phyloP scores from a whole-genome alignment of 768 basidiomycete species.

The Leucosporidium creatinivorum region DNA sequence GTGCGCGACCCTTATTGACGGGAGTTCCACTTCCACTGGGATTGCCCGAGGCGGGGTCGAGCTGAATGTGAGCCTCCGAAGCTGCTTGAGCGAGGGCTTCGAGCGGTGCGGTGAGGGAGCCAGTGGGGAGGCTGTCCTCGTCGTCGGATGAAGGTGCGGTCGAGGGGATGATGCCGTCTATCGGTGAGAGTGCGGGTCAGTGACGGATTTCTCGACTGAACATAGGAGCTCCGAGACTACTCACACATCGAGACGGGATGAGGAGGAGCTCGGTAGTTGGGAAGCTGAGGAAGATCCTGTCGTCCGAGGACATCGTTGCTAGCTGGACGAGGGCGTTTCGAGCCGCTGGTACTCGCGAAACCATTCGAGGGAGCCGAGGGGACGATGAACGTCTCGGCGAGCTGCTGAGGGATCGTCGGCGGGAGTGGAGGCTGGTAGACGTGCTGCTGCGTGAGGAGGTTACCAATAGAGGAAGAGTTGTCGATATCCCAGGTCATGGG shows the following conservation, averaged over 20 bases:
- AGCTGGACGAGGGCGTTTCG: not conserved
- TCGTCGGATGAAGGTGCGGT: slow-evolving; percentile 80
- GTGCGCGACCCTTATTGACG: slow-evolving; percentile 6
- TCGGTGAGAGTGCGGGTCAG: not conserved
- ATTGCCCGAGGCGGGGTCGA: slow-evolving; percentile 37
- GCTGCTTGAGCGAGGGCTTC: slow-evolving; percentile 93
- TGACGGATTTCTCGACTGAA: not conserved
- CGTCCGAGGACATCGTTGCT: not conserved
- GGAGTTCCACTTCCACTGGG: slow-evolving; percentile 35
- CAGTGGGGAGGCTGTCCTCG: slow-evolving; percentile 75
- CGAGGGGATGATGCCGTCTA: slow-evolving; percentile 71
- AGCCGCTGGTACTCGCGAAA: not conserved
- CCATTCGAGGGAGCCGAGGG: not conserved
- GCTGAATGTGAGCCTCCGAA: slow-evolving; percentile 61
- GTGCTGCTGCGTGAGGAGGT: not conserved
- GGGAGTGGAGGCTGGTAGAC: not conserved
- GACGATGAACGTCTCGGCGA: not conserved
- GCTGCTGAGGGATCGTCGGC: slow-evolving; percentile 1
- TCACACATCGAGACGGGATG: slow-evolving; percentile 39
- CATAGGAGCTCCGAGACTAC: too few relatives aligned
- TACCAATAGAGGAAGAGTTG: not conserved
- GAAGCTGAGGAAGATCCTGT: slow-evolving; percentile 1
- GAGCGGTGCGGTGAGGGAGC: slow-evolving; percentile 81
- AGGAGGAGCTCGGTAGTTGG: slow-evolving; percentile 10
- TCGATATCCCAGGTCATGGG: not conserved